Base-by-base conservation (phyloP, 2,329 filamentous ascomycete species). In the Huntiella abstrusa region DNA sequence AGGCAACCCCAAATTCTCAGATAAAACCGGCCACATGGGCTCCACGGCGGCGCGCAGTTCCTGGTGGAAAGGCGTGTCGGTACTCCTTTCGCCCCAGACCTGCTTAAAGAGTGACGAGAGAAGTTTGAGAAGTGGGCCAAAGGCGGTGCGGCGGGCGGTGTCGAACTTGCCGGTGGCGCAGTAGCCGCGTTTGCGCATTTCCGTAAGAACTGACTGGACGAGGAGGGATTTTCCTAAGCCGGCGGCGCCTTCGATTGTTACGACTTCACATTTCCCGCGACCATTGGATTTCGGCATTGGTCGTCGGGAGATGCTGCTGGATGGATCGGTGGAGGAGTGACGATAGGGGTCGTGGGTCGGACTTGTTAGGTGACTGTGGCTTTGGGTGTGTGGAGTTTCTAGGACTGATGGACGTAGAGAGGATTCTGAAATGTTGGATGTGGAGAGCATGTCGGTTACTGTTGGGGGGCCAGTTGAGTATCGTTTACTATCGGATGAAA, bases 161-260 rank as follows among this genome's bases (percentile, higher is more conserved):
- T 80, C 76, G 49, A 80, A 80, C 55, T 80, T 80, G 36, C 75
- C 71, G 32, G 73, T 77, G 5, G 75, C 73, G 54, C 74, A 79
- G 55, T 79, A 80, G 2, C 76, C 76, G 49, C 70, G 68, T 40
- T 70, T 66, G 43, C 75, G 65, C 12, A 72, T 72, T 52, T 80
- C 75, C 2, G 69, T 63, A 37, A 78, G 65, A 4, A 78, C 70
- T 6, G 73, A 75, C 53, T 79, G 73, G 19, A 78, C 71, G 12
- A 80, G 64, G 49, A 71, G 73, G 52, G 70, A 78, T 57, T 80
- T 80, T 12, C 76, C 76, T n/a, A 79, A 60, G 1, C 76, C 76
- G 3, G 70, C 74, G 10, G 69, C 65, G 28, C 76, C 76, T 52
- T 77, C 71, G 45, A 80, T 68, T 12, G 68, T 66, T 15, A 79